phyloP scores from a whole-genome alignment of 106 monocot species.

The Dendrobium officinale region DNA sequence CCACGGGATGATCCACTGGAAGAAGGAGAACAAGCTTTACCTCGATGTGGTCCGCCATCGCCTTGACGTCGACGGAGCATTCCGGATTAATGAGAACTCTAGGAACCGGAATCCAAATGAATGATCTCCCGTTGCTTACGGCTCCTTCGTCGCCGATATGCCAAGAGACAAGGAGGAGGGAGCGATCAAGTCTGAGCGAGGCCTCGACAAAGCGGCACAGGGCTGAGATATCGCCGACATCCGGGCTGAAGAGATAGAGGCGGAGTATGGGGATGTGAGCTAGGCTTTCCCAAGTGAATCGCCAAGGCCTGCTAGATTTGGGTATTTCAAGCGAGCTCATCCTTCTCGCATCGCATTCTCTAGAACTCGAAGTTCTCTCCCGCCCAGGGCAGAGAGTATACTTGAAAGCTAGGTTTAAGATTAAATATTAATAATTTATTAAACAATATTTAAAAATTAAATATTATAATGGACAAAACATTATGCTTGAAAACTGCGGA shows the following conservation, averaged over 20 bases:
- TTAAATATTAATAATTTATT: no score
- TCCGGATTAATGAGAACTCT: constrained; percentile 49
- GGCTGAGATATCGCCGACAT: constrained; percentile 19
- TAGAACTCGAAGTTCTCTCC: not conserved
- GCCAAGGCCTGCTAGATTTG: constrained; percentile 30
- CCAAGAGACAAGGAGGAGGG: constrained; percentile 38
- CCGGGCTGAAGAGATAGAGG: constrained; percentile 39
- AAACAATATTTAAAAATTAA: no score
- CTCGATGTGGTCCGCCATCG: constrained; percentile 47
- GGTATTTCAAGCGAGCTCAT: constrained; percentile 17
- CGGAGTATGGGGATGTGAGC: constrained; percentile 53
- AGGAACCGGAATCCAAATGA: constrained; percentile 43
- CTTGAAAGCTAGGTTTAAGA: not conserved
- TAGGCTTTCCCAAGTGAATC: constrained; percentile 58
- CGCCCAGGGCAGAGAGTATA: not conserved
- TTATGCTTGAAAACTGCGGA: no score
- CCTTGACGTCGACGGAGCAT: constrained; percentile 13
- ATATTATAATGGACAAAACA: no score
- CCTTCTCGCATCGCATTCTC: not conserved
- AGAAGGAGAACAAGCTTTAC: constrained; percentile 38
- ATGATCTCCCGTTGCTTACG: not conserved
- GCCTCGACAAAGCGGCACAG: constrained; percentile 14
- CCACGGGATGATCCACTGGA: constrained; percentile 48
- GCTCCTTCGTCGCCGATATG: constrained; percentile 6
- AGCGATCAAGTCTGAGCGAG: constrained; percentile 18